A percentile compares a stretch with the other conserved stretches of the same genome.
Evolutionary conservation across 2,329 filamentous ascomycete genomes (phyloP).

Genomic region (Monosporascus sp.): DNA sequence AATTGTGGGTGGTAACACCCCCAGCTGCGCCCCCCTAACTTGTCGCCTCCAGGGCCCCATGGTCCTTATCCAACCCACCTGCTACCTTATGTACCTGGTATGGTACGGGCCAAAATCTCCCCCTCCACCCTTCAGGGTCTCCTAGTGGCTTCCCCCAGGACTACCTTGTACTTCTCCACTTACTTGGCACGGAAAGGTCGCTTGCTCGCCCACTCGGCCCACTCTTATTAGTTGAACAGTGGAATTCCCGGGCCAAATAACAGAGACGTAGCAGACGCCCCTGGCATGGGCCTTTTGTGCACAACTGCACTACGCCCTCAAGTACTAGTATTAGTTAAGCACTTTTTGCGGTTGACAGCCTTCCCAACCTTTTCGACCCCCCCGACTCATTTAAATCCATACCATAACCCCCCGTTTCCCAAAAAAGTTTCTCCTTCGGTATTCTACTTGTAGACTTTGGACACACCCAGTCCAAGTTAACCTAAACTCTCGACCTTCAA

Average conservation of each 20-base stretch:
- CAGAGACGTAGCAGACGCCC: no score
- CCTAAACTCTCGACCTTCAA: slow-evolving; percentile 4
- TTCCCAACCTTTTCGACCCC: slow-evolving; percentile 8
- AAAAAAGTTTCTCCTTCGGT: slow-evolving; percentile 24
- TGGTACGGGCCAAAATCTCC: neutral
- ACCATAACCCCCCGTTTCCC: slow-evolving; percentile 27
- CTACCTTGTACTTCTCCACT: neutral
- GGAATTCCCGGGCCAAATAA: no score
- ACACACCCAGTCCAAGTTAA: slow-evolving; percentile 4
- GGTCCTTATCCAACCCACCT: neutral
- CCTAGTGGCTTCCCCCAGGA: neutral
- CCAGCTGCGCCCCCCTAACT: no score
- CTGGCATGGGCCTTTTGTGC: neutral
- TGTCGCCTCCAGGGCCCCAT: neutral
- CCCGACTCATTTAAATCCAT: slow-evolving; percentile 30
- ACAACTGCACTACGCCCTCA: neutral
- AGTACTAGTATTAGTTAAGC: neutral
- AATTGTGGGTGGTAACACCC: no score
- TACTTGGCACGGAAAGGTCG: neutral
- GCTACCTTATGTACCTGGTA: neutral
- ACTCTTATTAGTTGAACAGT: no score
- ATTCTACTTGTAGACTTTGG: slow-evolving; percentile 22
- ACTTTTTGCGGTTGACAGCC: slow-evolving; percentile 5
- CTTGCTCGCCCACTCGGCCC: neutral
- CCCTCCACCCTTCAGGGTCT: neutral